Evolutionary conservation across 2,329 filamentous ascomycete species (phyloP).

Genomic region (Tolypocladium paradoxum): DNA sequence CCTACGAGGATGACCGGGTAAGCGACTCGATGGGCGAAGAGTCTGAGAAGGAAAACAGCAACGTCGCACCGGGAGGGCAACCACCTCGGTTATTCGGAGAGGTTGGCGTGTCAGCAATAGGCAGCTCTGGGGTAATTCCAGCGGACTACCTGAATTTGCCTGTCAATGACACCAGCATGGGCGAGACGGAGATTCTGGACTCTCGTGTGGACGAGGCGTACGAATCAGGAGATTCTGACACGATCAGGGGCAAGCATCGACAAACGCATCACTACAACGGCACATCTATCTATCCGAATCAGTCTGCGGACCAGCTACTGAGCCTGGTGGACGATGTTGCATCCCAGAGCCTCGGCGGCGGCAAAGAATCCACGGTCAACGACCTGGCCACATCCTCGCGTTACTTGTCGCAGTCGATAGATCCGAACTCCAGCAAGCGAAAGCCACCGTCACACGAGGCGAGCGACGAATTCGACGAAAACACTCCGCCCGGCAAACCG

Average conservation of each 20-base stretch:
- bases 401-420: conserved; percentile 14
- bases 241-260: conserved; percentile 14
- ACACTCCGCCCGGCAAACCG: conserved; percentile 27
- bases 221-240: conserved; percentile 31
- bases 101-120: conserved; percentile 40
- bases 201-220: conserved; percentile 30
- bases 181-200: conserved; percentile 31
- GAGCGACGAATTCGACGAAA: conserved; percentile 40
- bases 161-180: conserved; percentile 26
- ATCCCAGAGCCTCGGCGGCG: conserved; percentile 46
- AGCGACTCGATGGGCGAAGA: conserved; percentile 47
- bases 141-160: conserved; percentile 38
- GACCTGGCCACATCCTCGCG: conserved; percentile 12
- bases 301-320: conserved; percentile 38
- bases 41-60: conserved; percentile 70
- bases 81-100: conserved; percentile 42
- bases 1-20: conserved; percentile 25
- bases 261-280: conserved; percentile 12
- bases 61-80: conserved; percentile 43
- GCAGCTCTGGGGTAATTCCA: conserved; percentile 40
- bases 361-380: conserved; percentile 23
- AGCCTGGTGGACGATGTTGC: conserved; percentile 40
- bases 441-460: conserved; percentile 37
- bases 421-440: conserved; percentile 43
- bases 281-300: conserved; percentile 29